Conservation (phyloP, 129 eudicot genomes). For the Flaveria brownii region DNA sequence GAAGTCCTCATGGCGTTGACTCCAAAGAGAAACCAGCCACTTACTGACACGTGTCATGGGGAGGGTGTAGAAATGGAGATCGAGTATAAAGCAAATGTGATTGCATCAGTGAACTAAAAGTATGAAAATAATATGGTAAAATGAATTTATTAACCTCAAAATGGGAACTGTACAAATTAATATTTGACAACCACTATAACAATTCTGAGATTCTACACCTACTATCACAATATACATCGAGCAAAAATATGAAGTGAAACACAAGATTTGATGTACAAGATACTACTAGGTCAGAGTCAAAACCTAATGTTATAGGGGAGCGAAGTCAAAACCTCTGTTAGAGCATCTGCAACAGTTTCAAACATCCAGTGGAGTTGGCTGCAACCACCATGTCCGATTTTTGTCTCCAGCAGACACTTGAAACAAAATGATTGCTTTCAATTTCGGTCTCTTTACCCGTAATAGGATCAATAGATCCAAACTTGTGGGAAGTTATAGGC, state of each 20-base stretch:
- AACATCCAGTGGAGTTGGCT: slow-evolving; percentile 86
- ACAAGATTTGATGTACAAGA: not conserved
- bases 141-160: slow-evolving; percentile 16
- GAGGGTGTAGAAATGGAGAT: too few relatives aligned
- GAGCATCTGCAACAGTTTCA: slow-evolving; percentile 63
- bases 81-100: not conserved
- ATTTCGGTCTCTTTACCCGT: slow-evolving; percentile 90
- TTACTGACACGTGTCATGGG: not conserved
- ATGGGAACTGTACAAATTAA: slow-evolving; percentile 24
- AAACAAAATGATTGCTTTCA: slow-evolving; percentile 84
- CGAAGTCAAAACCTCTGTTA: slow-evolving; percentile 32
- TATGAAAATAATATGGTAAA: slow-evolving; percentile 6
- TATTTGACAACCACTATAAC: not conserved
- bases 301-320: not conserved
- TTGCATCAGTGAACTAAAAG: not conserved
- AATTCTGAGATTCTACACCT: slow-evolving; percentile 5
- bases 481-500: slow-evolving; percentile 89
- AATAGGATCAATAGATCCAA: slow-evolving; percentile 82
- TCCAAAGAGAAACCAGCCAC: slow-evolving; percentile 28
- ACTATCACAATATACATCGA: not conserved
- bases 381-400: slow-evolving; percentile 84
- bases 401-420: slow-evolving; percentile 95
- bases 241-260: too few relatives aligned
- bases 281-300: slow-evolving; percentile 23
- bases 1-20: slow-evolving; percentile 4